Base-by-base conservation (phyloP, 2,329 filamentous ascomycete species). In the Didymella segeticola region DNA sequence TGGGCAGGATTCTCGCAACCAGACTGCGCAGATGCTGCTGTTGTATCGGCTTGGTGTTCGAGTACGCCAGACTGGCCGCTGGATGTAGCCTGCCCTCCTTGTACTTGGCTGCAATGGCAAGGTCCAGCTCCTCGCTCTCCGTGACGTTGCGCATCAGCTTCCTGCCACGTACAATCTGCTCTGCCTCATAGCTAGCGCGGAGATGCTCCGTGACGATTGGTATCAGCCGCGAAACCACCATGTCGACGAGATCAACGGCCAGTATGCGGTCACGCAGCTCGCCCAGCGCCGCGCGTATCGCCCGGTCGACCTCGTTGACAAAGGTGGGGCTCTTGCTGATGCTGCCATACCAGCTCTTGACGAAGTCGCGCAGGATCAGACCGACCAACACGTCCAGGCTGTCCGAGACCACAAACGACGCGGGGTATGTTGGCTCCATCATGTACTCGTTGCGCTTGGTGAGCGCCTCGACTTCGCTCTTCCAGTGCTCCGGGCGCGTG, bases 31-130 rank as follows among this genome's bases (percentile, higher is more conserved):
- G 76, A 73, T 99, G 90, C 60, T 93, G 90, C 77, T 98, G 93
- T 76, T 97, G 91, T 22, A 90, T 84, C 43, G 88, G 80, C 72
- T 91, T 95, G 56, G 87, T 90, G 68, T 97, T 93, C 1, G 91
- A 89, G 68, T 91, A 92, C 26, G 89, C 86, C 65, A 96, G 78
- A 12, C 88, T 89, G 5, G 90, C 93, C 5, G 95, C 95, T 4
- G 90, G 83, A 71, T 99, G 96, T 53, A 99, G 80, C 59, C 89
- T 91, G 22, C 93, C 93, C 72, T 96, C 89, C 48, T 84, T 88
- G 75, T 95, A 99, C 75, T 96, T 97, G 33, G 86, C 88, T n/a
- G 95, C 95, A 74, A 99, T 96, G 1, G 95, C 95, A 62, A 96
- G 81, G 74, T 98, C 93, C 66, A 99, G 80, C 81, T 99, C 95